Evolutionary conservation across 805 yeast genomes (phyloP), one percentile per base, ranked within the genome.

Genomic region (Candida railenensis): DNA sequence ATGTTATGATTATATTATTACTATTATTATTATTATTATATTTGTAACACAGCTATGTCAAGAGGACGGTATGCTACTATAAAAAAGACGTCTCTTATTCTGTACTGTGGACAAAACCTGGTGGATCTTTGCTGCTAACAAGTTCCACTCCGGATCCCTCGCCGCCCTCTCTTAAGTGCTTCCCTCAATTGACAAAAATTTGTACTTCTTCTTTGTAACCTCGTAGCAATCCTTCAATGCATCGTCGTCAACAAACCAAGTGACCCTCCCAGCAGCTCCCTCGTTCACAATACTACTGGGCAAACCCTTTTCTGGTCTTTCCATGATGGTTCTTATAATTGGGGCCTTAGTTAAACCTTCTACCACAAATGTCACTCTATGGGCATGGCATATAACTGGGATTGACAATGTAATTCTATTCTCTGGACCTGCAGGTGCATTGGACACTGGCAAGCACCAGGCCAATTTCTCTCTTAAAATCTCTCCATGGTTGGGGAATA

Each of bases 301-400:
- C 49, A 92, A 77, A 1, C 96, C 97, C 72, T 90, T 90, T 62
- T 94, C 98, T 2, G 97, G 97, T 61, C 97, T 81, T 70, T 92
- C 98, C 89, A 92, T 87, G 47, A 92, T 91, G 11, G 85, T 87
- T 61, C 89, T 84, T 61, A 92, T 80, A 44, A 92, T 84, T 3
- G 96, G 96, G 2, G 97, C 97, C 68, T 92, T 92, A 20, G 96
- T 89, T 39, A 91, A 82, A 55, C 99, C 99, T 71, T 92, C 97
- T 3, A 94, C 97, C 34, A 92, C 97, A 64, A 92, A 92, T 0
- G 96, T 85, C 19, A 92, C 95, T 58, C 96, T 76, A 58, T 85
- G 91, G 1, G 97, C 85, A 66, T 92, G 97, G 61, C 96, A 87
- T 51, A 92, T 88, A 32, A 92, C 98, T 1, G 98, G 99, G 30